Base-by-base conservation (phyloP, 192 early-diverging fungal species). In the Endogone sp. region DNA sequence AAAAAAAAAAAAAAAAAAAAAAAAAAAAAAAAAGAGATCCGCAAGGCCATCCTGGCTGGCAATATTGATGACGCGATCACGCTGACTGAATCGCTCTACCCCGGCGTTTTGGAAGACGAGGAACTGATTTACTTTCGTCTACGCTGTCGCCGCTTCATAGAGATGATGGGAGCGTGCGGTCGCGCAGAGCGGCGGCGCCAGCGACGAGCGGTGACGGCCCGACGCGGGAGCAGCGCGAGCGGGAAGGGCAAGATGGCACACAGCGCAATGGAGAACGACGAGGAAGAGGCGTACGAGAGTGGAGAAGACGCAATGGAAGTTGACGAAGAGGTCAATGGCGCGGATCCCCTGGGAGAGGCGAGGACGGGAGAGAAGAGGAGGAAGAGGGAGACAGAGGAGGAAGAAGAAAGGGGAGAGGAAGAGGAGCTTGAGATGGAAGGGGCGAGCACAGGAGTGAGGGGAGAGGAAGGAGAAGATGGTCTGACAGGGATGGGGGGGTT, bases 91-190 rank as follows among this genome's bases (percentile, higher is more conserved):
- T 63, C 77, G 13, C 77, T 84, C 32, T 96, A 91, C 67, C 93
- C 96, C 0, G 69, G 60, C 0, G 77, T 97, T 23, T 77, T 95
- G 11, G 27, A 68, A 6, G 71, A 80, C 16, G 84, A 94, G 64
- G 83, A 81, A 37, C 75, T 85, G 31, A 75, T 97, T 56, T 76
- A 85, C 57, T 94, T 97, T 63, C 85, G 85, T 62, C 84, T 98
- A 30, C 80, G 87, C 24, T 95, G 95, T 71, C 89, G 85, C 55
- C 86, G 93, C 71, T 97, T 96, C 75, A 84, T 97, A 22, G 93
- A 98, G 82, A 84, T 95, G 80, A 87, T 97, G 55, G 65, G 67
- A 4, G 37, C 37, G 37, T 44, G 37, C 13, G 37, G 37, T 4
- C 37, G 37, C 21, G 26, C 8, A 37, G 71, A n/a, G 73, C 76